These are phyloP conservation scores for Amphicarpaea edgeworthii DNA, from an alignment of 306 rosid genomes.

Conservation along the genomic window DNA sequence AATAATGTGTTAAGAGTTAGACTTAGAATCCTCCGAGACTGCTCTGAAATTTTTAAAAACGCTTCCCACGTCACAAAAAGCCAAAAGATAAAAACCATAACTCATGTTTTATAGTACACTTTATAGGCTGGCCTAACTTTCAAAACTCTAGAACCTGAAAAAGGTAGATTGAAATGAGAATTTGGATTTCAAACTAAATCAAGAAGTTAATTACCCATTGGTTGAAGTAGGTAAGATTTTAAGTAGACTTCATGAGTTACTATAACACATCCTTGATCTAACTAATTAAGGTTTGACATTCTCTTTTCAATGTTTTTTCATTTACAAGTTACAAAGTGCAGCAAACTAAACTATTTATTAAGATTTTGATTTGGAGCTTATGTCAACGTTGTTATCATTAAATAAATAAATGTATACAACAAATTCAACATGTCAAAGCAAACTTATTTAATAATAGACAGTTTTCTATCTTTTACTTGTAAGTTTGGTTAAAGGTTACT, in stretches of 20 bases:
- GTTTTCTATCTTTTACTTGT: too few relatives aligned
- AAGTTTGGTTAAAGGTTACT: too few relatives aligned
- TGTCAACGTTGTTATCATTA: not conserved
- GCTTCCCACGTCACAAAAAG: not conserved
- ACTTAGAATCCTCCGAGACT: not conserved
- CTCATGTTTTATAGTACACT: too few relatives aligned
- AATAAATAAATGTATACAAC: not conserved
- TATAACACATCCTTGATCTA: not conserved
- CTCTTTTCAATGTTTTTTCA: not conserved
- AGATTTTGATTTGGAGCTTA: not conserved
- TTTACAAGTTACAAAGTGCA: not conserved
- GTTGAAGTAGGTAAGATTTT: not conserved
- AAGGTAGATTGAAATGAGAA: not conserved
- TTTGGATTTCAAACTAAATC: constrained; percentile 15
- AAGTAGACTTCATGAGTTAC: not conserved
- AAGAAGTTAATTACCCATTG: not conserved
- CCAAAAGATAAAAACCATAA: not conserved
- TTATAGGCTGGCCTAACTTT: not conserved
- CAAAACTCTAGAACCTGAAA: not conserved
- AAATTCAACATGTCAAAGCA: too few relatives aligned
- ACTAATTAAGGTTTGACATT: not conserved
- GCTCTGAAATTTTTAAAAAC: not conserved
- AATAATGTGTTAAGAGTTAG: not conserved
- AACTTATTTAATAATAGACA: too few relatives aligned
- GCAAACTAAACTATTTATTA: not conserved